These are phyloP conservation scores for Globisporangium abappressorium DNA, from an alignment of 352 stramenopile species.

Conservation along the genomic window DNA sequence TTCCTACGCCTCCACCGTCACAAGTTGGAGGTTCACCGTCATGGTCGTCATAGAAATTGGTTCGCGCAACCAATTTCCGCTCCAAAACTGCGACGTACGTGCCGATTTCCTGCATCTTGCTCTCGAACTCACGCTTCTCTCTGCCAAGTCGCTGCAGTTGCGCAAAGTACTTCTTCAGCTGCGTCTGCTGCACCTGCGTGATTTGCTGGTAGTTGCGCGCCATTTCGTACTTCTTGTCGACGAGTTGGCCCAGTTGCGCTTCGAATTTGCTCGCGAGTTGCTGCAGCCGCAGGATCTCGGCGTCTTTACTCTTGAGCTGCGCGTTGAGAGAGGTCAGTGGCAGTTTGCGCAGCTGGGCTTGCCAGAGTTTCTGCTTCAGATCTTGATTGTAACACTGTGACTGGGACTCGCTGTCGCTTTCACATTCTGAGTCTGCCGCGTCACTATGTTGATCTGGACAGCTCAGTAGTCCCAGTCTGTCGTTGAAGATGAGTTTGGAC, in stretches of 20 bases:
- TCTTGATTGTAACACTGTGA: background rate
- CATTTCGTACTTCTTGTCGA: slow-evolving; percentile 29
- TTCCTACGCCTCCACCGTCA: no score
- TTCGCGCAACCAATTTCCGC: slow-evolving; percentile 22
- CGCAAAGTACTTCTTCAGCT: slow-evolving; percentile 40
- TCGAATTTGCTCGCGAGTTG: slow-evolving; percentile 28
- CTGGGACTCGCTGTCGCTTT: background rate
- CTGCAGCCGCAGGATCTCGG: slow-evolving; percentile 31
- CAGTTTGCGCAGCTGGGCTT: slow-evolving; percentile 21
- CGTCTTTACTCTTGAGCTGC: slow-evolving; percentile 32
- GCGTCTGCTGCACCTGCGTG: slow-evolving; percentile 26
- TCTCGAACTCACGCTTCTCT: slow-evolving; percentile 27
- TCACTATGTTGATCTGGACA: background rate
- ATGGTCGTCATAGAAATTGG: no score
- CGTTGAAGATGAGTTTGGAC: slow-evolving; percentile 16
- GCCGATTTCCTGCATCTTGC: slow-evolving; percentile 18
- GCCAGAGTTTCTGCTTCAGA: slow-evolving; percentile 2
- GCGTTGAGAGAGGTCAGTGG: slow-evolving; percentile 42
- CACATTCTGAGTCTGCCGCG: background rate
- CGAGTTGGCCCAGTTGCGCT: slow-evolving; percentile 18
- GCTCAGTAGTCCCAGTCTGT: background rate
- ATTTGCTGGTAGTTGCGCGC: slow-evolving; percentile 29
- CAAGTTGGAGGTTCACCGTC: no score
- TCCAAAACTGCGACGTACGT: slow-evolving; percentile 31
- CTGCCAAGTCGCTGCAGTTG: slow-evolving; percentile 22